Evolutionary conservation across 1,284 basidiomycete species (phyloP).

Genomic region (Melampsora larici-populina): DNA sequence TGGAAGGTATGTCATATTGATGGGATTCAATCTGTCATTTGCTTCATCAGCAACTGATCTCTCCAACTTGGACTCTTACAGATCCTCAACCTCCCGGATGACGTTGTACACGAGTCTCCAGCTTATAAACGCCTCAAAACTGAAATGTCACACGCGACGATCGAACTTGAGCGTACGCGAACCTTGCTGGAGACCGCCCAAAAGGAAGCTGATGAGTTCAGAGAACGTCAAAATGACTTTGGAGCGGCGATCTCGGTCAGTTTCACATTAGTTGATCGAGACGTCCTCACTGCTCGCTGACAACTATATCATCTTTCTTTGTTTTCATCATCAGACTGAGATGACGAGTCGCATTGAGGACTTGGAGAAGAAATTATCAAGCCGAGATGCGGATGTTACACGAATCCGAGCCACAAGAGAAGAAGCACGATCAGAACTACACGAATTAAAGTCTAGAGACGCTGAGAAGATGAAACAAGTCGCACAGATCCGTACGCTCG

Average conservation of each 20-base stretch:
- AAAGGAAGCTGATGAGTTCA: slow-evolving; percentile 47
- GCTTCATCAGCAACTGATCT: background rate
- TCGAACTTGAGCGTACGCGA: slow-evolving; percentile 47
- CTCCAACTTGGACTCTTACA: slow-evolving; percentile 15
- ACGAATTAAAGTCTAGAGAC: slow-evolving; percentile 69
- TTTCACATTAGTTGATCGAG: background rate
- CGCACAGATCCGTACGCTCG: slow-evolving; percentile 69
- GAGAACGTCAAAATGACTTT: slow-evolving; percentile 47
- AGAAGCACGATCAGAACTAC: slow-evolving; percentile 67
- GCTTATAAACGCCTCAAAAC: slow-evolving; percentile 47
- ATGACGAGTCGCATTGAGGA: slow-evolving; percentile 37
- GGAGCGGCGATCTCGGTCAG: slow-evolving; percentile 45
- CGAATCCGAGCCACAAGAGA: slow-evolving; percentile 79
- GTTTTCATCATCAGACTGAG: slow-evolving; percentile 15
- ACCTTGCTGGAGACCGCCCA: slow-evolving; percentile 45
- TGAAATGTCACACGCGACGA: slow-evolving; percentile 46
- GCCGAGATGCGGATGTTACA: slow-evolving; percentile 68
- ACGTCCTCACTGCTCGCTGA: background rate
- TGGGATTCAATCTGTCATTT: background rate
- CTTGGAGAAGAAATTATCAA: slow-evolving; percentile 46
- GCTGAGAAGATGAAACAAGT: slow-evolving; percentile 63
- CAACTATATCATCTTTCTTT: background rate
- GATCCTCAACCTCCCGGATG: slow-evolving; percentile 49
- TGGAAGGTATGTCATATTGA: slow-evolving; percentile 37
- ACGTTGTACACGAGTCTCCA: slow-evolving; percentile 47